These are phyloP conservation scores for Setomelanomma holmii DNA, from an alignment of 2,329 filamentous ascomycete species.

Conservation along the genomic window DNA sequence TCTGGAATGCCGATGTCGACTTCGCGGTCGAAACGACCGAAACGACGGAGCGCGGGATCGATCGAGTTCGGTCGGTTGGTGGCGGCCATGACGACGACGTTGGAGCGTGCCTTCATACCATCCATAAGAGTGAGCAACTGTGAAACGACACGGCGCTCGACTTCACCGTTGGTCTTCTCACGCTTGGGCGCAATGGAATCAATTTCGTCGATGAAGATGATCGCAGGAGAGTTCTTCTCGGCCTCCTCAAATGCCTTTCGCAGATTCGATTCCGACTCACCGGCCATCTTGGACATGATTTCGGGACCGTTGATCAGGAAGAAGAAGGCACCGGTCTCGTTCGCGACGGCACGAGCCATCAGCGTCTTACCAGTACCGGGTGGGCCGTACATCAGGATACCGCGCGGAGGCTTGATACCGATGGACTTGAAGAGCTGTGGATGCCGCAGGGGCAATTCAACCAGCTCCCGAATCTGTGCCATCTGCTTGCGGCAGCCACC, in stretches of 20 bases:
- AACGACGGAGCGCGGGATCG: slow-evolving; percentile 94
- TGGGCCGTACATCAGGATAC: slow-evolving; percentile 92
- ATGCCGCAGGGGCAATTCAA: slow-evolving; percentile 94
- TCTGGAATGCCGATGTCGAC: slow-evolving; percentile 98
- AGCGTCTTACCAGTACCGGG: slow-evolving; percentile 99
- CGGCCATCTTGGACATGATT: slow-evolving; percentile 99
- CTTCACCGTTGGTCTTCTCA: slow-evolving; percentile 99
- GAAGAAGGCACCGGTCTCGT: slow-evolving; percentile 99
- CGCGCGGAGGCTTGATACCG: slow-evolving; percentile 98
- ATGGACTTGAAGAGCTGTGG: slow-evolving; percentile 99
- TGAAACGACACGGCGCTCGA: slow-evolving; percentile 97
- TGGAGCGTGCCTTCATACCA: slow-evolving; percentile 99
- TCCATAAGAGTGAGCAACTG: slow-evolving; percentile 98
- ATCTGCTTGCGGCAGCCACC: slow-evolving; percentile 99
- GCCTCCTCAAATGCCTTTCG: slow-evolving; percentile 99
- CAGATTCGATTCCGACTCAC: slow-evolving; percentile 97
- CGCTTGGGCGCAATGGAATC: slow-evolving; percentile 99
- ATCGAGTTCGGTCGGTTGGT: slow-evolving; percentile 99
- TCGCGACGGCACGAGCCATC: slow-evolving; percentile 98
- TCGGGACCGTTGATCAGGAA: slow-evolving; percentile 99
- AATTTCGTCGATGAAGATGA: slow-evolving; percentile 99
- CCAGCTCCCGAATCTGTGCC: slow-evolving; percentile 98
- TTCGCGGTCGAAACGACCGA: slow-evolving; percentile 98
- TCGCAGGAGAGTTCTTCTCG: slow-evolving; percentile 98
- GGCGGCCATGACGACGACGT: slow-evolving; percentile 98